Conservation (phyloP, 805 yeast species). For the Barnettozyma sp. region DNA sequence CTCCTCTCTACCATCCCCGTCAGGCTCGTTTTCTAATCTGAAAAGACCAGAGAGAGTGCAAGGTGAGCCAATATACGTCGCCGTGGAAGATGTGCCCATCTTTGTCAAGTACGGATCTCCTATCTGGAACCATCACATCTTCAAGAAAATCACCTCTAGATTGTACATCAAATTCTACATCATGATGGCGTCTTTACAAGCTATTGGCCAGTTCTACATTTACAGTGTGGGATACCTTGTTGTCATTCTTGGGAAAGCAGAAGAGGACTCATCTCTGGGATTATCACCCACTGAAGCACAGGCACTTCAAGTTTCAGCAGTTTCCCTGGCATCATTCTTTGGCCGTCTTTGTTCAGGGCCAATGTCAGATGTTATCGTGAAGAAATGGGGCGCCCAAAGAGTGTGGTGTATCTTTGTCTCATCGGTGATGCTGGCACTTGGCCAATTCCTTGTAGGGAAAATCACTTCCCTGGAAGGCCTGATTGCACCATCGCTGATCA, state of each 20-base stretch:
- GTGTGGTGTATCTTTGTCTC: slow-evolving; percentile 55
- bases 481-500: slow-evolving; percentile 42
- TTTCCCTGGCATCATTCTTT: slow-evolving; percentile 56
- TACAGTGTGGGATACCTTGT: slow-evolving; percentile 72
- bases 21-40: slow-evolving; percentile 3
- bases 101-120: slow-evolving; percentile 24
- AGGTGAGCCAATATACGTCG: slow-evolving; percentile 22
- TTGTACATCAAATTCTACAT: slow-evolving; percentile 45
- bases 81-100: slow-evolving; percentile 26
- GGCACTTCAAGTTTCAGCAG: slow-evolving; percentile 63
- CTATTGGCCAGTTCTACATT: slow-evolving; percentile 67
- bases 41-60: slow-evolving; percentile 3
- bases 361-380: slow-evolving; percentile 52
- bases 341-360: slow-evolving; percentile 66
- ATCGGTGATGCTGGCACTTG: slow-evolving; percentile 30
- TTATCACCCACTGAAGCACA: slow-evolving; percentile 41
- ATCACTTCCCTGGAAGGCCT: slow-evolving; percentile 36
- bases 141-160: slow-evolving; percentile 18
- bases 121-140: slow-evolving; percentile 23
- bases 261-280: slow-evolving; percentile 10
- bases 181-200: slow-evolving; percentile 50
- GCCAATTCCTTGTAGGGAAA: slow-evolving; percentile 30
- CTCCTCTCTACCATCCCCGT: slow-evolving; percentile 3
- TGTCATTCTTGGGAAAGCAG: slow-evolving; percentile 34
- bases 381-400: slow-evolving; percentile 47